Evolutionary conservation across 2,329 filamentous ascomycete genomes (phyloP).

Genomic region (Cordyceps tenuipes): DNA sequence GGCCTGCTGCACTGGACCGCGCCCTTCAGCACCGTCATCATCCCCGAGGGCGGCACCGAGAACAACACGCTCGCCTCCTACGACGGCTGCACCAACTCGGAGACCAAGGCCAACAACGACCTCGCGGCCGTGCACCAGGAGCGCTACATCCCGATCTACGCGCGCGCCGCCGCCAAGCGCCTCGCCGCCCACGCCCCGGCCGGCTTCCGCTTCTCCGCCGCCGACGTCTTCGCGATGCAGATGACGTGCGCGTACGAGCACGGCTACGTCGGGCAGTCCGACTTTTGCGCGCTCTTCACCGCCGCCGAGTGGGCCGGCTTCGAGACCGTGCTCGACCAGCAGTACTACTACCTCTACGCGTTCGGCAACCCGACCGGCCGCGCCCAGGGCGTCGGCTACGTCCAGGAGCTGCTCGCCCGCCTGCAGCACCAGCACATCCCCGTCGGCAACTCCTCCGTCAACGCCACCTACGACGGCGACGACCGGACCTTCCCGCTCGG

Average conservation of each 20-base stretch:
- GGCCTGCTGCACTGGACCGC: conserved; percentile 30
- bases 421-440: conserved; percentile 64
- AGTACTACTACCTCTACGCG: conserved; percentile 68
- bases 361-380: conserved; percentile 67
- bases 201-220: conserved; percentile 38
- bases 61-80: conserved; percentile 60
- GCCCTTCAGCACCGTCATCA: conserved; percentile 47
- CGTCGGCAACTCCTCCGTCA: conserved; percentile 45
- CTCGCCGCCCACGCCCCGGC: conserved; percentile 37
- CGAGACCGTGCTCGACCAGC: conserved; percentile 44
- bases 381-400: conserved; percentile 70
- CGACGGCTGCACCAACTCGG: conserved; percentile 34
- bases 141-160: conserved; percentile 37
- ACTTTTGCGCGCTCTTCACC: conserved; percentile 64
- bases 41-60: conserved; percentile 51
- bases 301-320: conserved; percentile 60
- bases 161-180: conserved; percentile 34
- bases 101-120: conserved; percentile 23
- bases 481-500: conserved; percentile 59
- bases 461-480: conserved; percentile 59
- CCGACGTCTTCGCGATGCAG: conserved; percentile 43
- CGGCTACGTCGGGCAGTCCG: conserved; percentile 38
- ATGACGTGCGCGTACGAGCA: conserved; percentile 48
- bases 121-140: conserved; percentile 33
- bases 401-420: conserved; percentile 70